A percentile compares a stretch with the other conserved stretches of the same genome.
phyloP scores from a whole-genome alignment of 2,329 filamentous ascomycete genomes.

The Claviceps lovelessii region DNA sequence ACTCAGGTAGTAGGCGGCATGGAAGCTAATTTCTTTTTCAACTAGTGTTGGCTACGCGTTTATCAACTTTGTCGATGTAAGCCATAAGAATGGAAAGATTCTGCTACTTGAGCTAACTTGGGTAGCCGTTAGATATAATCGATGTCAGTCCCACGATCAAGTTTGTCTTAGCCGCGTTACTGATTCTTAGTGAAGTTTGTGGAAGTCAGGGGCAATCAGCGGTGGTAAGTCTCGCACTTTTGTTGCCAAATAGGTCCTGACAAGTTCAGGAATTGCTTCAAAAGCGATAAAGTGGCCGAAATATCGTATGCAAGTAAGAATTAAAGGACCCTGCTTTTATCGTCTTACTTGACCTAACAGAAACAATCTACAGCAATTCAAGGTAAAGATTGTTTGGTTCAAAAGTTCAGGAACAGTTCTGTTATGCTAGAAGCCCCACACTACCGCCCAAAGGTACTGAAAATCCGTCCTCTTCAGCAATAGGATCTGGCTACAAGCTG shows the following conservation, averaged over 20 bases:
- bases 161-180: neutral
- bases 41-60: constrained; percentile 87
- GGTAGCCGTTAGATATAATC: constrained; percentile 59
- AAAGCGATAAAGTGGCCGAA: constrained; percentile 72
- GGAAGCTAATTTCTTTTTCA: constrained; percentile 1
- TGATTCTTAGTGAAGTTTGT: constrained; percentile 44
- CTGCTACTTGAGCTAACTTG: constrained; percentile 14
- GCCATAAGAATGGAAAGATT: constrained; percentile 14
- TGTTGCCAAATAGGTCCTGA: neutral
- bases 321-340: too few species aligned
- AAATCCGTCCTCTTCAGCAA: neutral
- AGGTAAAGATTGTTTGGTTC: constrained; percentile 76
- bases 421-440: constrained; percentile 78
- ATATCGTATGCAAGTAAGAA: constrained; percentile 84
- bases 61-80: constrained; percentile 79
- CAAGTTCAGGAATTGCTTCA: constrained; percentile 55
- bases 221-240: constrained; percentile 36
- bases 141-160: constrained; percentile 33
- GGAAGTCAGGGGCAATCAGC: constrained; percentile 51
- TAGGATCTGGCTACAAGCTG: neutral
- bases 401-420: constrained; percentile 93
- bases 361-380: constrained; percentile 53
- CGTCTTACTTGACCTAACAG: neutral
- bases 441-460: constrained; percentile 67
- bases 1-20: neutral